These are phyloP conservation scores for Colletotrichum sp. DNA, from an alignment of 2,329 filamentous ascomycete genomes.

Conservation along the genomic window DNA sequence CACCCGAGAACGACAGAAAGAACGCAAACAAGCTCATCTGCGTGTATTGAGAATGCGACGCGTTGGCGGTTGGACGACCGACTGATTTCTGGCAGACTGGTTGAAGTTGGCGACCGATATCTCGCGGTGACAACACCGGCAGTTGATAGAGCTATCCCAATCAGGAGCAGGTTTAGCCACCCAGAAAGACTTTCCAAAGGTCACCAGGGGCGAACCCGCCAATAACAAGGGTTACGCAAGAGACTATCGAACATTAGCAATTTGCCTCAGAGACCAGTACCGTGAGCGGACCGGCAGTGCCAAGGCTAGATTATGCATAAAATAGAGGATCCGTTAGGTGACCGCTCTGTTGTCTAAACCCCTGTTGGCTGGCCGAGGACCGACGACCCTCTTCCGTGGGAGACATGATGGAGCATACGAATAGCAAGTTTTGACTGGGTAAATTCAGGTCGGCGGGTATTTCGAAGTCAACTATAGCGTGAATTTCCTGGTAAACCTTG, in stretches of 20 bases:
- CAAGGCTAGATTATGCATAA: conserved; percentile 13
- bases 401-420: background rate
- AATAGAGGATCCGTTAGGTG: background rate
- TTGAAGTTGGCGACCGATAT: background rate
- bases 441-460: background rate
- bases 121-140: background rate
- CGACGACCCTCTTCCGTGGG: background rate
- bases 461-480: background rate
- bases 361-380: background rate
- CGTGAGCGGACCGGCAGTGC: background rate
- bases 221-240: background rate
- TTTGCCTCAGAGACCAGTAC: background rate
- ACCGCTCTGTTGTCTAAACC: background rate
- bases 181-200: background rate
- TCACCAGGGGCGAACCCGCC: background rate
- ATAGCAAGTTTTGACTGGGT: background rate
- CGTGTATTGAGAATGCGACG: background rate
- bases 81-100: background rate
- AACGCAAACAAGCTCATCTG: background rate
- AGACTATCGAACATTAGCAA: background rate
- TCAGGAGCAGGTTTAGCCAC: background rate
- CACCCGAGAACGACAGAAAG: background rate
- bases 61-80: background rate
- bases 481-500: background rate
- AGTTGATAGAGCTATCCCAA: background rate